Evolutionary conservation across 768 basidiomycete species (phyloP).

Genomic region (Panellus pusillus): DNA sequence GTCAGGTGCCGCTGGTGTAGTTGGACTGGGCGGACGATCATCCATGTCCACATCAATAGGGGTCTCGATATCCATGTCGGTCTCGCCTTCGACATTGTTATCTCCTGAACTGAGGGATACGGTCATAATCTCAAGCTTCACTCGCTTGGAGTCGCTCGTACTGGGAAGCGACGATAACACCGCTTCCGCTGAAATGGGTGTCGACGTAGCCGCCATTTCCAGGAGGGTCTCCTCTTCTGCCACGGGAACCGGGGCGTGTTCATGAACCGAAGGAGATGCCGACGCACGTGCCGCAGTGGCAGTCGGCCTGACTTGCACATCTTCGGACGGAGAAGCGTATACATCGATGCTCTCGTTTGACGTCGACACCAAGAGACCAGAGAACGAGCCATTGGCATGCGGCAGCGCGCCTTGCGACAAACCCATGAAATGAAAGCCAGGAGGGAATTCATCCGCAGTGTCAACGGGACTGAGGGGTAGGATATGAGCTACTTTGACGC

Average conservation of each 20-base stretch:
- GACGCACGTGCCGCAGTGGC: constrained; percentile 3
- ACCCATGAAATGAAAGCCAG: constrained; percentile 21
- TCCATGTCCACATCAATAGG: constrained; percentile 21
- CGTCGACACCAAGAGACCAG: neutral
- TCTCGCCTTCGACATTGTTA: constrained; percentile 13
- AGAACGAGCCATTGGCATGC: neutral
- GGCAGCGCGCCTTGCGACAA: constrained; percentile 1
- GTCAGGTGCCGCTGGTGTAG: neutral
- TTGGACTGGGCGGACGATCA: constrained; percentile 1
- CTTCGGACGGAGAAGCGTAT: neutral
- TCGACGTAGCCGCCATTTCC: neutral
- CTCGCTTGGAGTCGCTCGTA: constrained; percentile 12
- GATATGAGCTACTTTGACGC: constrained; percentile 13
- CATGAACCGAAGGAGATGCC: constrained; percentile 1
- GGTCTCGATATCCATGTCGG: constrained; percentile 22
- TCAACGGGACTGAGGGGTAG: constrained; percentile 16
- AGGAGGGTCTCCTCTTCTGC: neutral
- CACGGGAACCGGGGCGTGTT: neutral
- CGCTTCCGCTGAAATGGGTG: neutral
- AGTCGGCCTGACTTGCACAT: constrained; percentile 4
- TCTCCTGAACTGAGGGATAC: constrained; percentile 2
- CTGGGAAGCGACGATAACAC: constrained; percentile 9
- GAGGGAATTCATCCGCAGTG: constrained; percentile 17
- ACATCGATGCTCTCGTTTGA: neutral
- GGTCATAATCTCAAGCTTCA: constrained; percentile 22